phyloP scores from a whole-genome alignment of 306 rosid genomes.

The Fragaria ananassa region DNA sequence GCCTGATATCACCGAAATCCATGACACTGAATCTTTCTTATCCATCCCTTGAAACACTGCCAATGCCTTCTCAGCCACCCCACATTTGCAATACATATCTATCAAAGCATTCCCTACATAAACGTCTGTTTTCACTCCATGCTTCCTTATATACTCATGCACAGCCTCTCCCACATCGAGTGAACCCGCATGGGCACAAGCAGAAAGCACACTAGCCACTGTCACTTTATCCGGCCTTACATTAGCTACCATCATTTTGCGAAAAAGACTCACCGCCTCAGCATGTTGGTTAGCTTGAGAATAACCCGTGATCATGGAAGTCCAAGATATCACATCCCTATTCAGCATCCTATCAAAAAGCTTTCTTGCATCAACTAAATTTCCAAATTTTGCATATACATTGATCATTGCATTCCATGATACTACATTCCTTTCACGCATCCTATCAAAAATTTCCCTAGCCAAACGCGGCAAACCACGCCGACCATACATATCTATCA shows the following conservation, averaged over 20 bases:
- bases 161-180: conserved; percentile 73
- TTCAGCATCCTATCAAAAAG: conserved; percentile 57
- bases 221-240: conserved; percentile 71
- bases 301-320: conserved; percentile 68
- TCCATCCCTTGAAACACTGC: conserved; percentile 62
- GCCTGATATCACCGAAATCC: conserved; percentile 73
- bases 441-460: conserved; percentile 53
- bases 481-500: conserved; percentile 72
- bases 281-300: conserved; percentile 60
- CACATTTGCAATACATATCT: conserved; percentile 89
- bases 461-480: conserved; percentile 55
- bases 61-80: conserved; percentile 68
- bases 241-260: conserved; percentile 73
- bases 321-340: conserved; percentile 81
- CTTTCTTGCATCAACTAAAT: conserved; percentile 44
- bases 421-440: conserved; percentile 55
- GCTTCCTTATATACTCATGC: conserved; percentile 44
- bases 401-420: conserved; percentile 80
- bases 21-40: conserved; percentile 62
- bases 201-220: conserved; percentile 72
- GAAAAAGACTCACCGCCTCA: conserved; percentile 65
- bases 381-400: conserved; percentile 56
- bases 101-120: conserved; percentile 76
- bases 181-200: conserved; percentile 84
- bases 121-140: conserved; percentile 55